A percentile compares a stretch with the other conserved stretches of the same genome.
These are phyloP conservation scores for Cryptococcus sp. DNA, from an alignment of 1,284 basidiomycete genomes.

Conservation along the genomic window DNA sequence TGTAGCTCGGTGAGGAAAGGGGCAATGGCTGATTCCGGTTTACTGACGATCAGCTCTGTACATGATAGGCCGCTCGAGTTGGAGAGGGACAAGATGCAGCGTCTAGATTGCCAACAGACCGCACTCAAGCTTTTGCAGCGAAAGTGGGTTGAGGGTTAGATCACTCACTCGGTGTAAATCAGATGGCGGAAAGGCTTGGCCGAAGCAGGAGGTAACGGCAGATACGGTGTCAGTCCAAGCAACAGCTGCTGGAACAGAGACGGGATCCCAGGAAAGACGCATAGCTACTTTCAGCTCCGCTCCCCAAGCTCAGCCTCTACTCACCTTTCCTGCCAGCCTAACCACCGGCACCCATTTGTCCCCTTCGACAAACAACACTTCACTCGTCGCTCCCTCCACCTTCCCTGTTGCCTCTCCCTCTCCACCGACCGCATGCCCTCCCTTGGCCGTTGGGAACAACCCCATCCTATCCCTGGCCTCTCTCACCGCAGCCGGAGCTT, in stretches of 20 bases:
- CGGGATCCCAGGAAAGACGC: constrained; percentile 87
- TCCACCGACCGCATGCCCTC: constrained; percentile 18
- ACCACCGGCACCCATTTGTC: constrained; percentile 88
- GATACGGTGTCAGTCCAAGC: constrained; percentile 61
- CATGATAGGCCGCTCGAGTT: no score
- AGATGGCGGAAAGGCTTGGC: constrained; percentile 69
- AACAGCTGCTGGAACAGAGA: constrained; percentile 75
- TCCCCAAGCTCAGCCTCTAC: no score
- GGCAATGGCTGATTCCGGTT: constrained; percentile 80
- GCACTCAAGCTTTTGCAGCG: no score
- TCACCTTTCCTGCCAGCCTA: constrained; percentile 64
- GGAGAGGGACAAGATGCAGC: no score
- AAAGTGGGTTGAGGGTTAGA: not conserved
- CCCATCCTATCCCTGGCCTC: constrained; percentile 75
- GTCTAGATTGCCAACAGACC: no score
- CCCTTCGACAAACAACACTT: constrained; percentile 64
- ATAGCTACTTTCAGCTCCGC: constrained; percentile 50
- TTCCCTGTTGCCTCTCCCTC: constrained; percentile 5
- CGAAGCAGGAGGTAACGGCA: constrained; percentile 65
- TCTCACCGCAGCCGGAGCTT: constrained; percentile 64
- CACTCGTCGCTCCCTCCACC: constrained; percentile 52
- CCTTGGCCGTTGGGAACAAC: constrained; percentile 57
- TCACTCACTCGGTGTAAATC: constrained; percentile 67
- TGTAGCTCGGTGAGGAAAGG: constrained; percentile 79
- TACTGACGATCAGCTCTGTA: constrained; percentile 34